Evolutionary conservation across 768 basidiomycete species (phyloP).

Genomic region (Postia placenta): DNA sequence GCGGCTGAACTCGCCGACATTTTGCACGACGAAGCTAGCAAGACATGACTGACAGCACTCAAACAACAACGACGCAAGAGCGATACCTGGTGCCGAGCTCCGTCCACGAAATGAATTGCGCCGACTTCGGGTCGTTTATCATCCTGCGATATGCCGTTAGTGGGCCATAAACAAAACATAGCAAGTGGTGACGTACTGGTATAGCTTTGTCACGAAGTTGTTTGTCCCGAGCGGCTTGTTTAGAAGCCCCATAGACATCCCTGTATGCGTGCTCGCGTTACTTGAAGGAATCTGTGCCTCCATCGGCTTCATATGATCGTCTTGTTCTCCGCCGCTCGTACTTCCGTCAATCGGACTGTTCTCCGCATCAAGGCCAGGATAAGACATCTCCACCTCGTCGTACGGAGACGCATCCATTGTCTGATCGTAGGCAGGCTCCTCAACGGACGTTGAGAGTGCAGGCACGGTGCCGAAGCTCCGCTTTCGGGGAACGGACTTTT

Average conservation of each 20-base stretch:
- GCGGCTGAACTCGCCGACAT: constrained; percentile 80
- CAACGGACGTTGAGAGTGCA: constrained; percentile 28
- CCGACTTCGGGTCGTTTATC: constrained; percentile 79
- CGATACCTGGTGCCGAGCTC: constrained; percentile 63
- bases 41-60: constrained; percentile 1
- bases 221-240: constrained; percentile 65
- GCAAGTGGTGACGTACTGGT: constrained; percentile 58
- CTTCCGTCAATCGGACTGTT: constrained; percentile 38
- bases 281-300: constrained; percentile 16
- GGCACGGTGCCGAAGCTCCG: constrained; percentile 51
- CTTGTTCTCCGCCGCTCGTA: constrained; percentile 30
- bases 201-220: constrained; percentile 86
- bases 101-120: constrained; percentile 79
- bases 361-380: constrained; percentile 40
- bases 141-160: too few relatives aligned
- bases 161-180: too few relatives aligned
- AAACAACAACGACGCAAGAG: neutral
- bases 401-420: constrained; percentile 36
- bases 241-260: constrained; percentile 41
- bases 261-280: constrained; percentile 11
- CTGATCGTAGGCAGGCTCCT: constrained; percentile 27
- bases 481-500: constrained; percentile 59
- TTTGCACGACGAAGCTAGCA: constrained; percentile 71
- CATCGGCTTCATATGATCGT: constrained; percentile 28
- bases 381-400: constrained; percentile 55